Evolutionary conservation across 1,139 yeast genomes (phyloP).

Genomic region (Suhomyces ambrosiae): DNA sequence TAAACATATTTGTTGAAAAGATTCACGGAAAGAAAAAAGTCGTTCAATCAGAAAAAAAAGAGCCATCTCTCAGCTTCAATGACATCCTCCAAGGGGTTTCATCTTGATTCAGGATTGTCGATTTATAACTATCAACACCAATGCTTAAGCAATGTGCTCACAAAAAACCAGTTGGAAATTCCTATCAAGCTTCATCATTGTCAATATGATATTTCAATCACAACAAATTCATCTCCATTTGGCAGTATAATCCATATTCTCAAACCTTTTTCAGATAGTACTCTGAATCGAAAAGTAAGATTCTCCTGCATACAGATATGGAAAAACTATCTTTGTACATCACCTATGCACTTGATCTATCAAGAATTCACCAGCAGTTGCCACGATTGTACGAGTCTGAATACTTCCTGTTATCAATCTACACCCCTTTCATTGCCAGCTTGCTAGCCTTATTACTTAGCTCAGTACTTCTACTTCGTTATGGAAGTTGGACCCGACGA

Average conservation of each 20-base stretch:
- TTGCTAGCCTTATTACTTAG: neutral
- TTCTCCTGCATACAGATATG: neutral
- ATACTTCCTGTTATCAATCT: no score
- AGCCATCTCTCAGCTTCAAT: slow-evolving; percentile 1
- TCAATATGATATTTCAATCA: no score
- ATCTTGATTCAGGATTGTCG: neutral
- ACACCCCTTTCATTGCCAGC: no score
- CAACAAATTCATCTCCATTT: no score
- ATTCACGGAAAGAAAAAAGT: neutral
- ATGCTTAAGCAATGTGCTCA: no score
- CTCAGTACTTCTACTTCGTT: neutral
- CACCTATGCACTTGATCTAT: neutral
- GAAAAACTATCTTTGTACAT: neutral
- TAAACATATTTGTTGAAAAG: slow-evolving; percentile 3
- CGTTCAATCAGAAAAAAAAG: neutral
- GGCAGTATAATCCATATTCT: neutral
- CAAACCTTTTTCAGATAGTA: no score
- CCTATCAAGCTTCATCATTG: neutral
- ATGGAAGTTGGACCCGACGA: slow-evolving; percentile 18
- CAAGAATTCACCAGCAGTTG: neutral
- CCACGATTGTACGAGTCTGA: no score
- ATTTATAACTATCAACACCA: neutral
- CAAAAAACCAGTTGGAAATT: no score
- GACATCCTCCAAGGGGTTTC: slow-evolving; percentile 5
- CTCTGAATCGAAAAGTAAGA: no score